A percentile compares a stretch with the other conserved stretches of the same genome.
Conservation (phyloP, 1,284 basidiomycete species). For the Fomitiporia mediterranea region DNA sequence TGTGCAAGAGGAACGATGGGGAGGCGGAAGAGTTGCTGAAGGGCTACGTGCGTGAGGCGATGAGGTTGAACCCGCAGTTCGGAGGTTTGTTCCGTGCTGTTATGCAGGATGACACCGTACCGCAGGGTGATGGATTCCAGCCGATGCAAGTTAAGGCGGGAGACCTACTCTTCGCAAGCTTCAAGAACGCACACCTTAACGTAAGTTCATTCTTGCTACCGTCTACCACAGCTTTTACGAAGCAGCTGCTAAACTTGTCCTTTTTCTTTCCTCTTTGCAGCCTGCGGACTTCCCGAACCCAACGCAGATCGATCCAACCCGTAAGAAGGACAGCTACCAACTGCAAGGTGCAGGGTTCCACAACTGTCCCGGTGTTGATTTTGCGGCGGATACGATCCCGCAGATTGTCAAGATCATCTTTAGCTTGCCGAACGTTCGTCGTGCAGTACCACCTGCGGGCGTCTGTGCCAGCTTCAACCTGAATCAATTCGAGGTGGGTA, state of each 20-base stretch:
- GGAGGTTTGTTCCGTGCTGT: constrained; percentile 44
- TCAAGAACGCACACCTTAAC: constrained; percentile 47
- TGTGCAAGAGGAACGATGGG: constrained; percentile 34
- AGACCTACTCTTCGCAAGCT: constrained; percentile 42
- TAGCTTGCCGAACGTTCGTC: constrained; percentile 41
- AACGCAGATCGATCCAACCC: constrained; percentile 35
- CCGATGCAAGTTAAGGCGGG: constrained; percentile 38
- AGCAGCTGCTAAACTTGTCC: neutral
- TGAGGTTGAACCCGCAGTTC: constrained; percentile 40
- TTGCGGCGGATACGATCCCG: constrained; percentile 36
- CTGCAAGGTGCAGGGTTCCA: constrained; percentile 45
- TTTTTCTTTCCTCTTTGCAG: constrained; percentile 7
- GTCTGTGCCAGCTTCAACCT: constrained; percentile 32
- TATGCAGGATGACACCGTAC: constrained; percentile 28
- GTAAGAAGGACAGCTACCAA: constrained; percentile 35
- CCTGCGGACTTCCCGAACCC: constrained; percentile 44
- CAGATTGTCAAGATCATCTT: constrained; percentile 45
- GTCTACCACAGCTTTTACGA: neutral
- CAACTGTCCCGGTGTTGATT: constrained; percentile 37
- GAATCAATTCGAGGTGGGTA: constrained; percentile 15
- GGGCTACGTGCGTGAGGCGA: constrained; percentile 50
- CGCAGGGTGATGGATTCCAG: constrained; percentile 35
- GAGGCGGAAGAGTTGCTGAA: constrained; percentile 36
- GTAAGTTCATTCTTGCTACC: constrained; percentile 28
- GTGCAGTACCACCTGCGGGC: constrained; percentile 38